Base-by-base conservation (phyloP, 2,329 filamentous ascomycete genomes). In the Emmonsia crescens region DNA sequence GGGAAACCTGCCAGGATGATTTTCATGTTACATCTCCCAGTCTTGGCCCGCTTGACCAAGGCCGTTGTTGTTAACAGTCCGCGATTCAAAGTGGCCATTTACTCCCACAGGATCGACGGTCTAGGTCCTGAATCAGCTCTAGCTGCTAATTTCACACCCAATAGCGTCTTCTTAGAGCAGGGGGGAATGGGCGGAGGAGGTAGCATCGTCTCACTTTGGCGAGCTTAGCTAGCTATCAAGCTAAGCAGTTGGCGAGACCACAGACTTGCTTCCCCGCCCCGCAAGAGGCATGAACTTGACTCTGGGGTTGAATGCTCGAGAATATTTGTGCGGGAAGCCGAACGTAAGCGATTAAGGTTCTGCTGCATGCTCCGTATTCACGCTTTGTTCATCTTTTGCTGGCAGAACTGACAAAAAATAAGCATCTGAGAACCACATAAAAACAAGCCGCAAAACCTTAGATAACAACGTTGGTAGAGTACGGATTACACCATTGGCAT, bases 11-110 rank as follows among this genome's bases (percentile, higher is more conserved):
- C 54, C 19, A 31, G 9, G 5, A 16, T 19, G 21, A 19, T 42
- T 52, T 52, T 24, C 58, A 60, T n/a, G 58, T 60, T 60, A 54
- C 58, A 60, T 60, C 48, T 40, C 46, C 4, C 29, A 12, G 46
- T 2, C 58, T 60, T 60, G 58, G 57, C 57, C 19, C 6, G 16
- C 31, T 49, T 52, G 3, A 27, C 44, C 44, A 9, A 14, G 21
- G 46, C 46, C 46, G 46, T 24, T 10, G 4, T 9, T 36, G 33
- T 9, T 21, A 16, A 9, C n/a, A 2, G 42, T 44, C n/a, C 16
- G 12, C 6, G 6, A 3, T 3, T 21, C 12, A 46, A 5, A 10
- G 4, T 52, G 49, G 49, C 10, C 10, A 48, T n/a, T n/a, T n/a
- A 27, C 12, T 49, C 46, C 12, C 12, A 12, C 3, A 5, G 10